Conservation (phyloP, 768 basidiomycete species). For the Candolleomyces eurysporus region DNA sequence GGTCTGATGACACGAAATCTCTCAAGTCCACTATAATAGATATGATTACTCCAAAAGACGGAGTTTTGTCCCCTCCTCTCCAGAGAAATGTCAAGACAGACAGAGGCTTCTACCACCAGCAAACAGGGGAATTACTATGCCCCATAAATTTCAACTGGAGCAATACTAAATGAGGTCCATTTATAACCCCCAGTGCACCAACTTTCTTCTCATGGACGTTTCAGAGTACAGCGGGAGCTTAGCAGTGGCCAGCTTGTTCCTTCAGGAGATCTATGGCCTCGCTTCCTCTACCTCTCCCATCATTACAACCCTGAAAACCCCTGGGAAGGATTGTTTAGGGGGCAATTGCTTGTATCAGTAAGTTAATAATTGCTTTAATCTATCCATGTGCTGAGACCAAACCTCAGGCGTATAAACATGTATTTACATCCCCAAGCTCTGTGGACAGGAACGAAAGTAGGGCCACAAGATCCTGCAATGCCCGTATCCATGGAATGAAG, state of each 20-base stretch:
- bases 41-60: slow-evolving; percentile 14
- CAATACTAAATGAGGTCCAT: neutral
- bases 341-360: neutral
- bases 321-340: neutral
- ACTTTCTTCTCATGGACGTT: neutral
- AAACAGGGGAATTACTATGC: neutral
- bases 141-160: neutral
- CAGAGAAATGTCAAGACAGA: slow-evolving; percentile 12
- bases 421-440: slow-evolving; percentile 8
- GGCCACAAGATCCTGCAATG: slow-evolving; percentile 1
- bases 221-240: neutral
- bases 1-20: slow-evolving; percentile 9
- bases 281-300: neutral
- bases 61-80: slow-evolving; percentile 8
- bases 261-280: neutral
- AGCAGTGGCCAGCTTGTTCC: neutral
- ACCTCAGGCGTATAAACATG: slow-evolving; percentile 3
- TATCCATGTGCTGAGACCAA: no score
- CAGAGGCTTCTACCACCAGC: slow-evolving; percentile 8
- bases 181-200: no score
- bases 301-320: neutral
- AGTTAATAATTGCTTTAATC: neutral
- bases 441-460: neutral
- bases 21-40: slow-evolving; percentile 6
- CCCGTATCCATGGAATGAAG: slow-evolving; percentile 2